phyloP scores from a whole-genome alignment of 371 early-diverging fungal genomes.

The Mucor irregularis region DNA sequence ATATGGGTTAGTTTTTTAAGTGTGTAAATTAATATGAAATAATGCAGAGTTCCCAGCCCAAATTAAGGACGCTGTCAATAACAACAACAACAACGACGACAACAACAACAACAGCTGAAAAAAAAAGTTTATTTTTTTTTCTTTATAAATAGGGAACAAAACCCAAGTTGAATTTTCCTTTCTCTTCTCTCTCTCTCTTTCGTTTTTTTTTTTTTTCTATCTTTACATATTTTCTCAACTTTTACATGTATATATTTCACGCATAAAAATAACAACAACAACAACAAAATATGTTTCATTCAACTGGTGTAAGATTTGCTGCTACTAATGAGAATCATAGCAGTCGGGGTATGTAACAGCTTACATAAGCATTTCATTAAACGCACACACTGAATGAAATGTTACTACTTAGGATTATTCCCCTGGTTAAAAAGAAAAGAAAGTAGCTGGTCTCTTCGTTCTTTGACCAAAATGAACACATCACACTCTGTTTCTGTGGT shows the following conservation, averaged over 20 bases:
- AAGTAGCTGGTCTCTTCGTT: conserved; percentile 25
- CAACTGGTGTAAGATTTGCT: too few relatives aligned
- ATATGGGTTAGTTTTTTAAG: too few relatives aligned
- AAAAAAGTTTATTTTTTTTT: background rate
- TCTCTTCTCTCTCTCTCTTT: background rate
- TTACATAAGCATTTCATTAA: too few relatives aligned
- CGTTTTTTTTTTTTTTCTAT: background rate
- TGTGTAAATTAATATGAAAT: background rate
- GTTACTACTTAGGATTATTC: background rate
- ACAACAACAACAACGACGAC: too few relatives aligned
- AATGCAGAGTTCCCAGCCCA: background rate
- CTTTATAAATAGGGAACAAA: background rate
- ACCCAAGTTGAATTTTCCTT: background rate
- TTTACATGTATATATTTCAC: conserved; percentile 1
- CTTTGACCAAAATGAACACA: background rate
- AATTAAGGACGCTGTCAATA: background rate
- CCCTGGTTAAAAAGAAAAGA: conserved; percentile 18
- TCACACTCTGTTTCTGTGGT: conserved; percentile 1
- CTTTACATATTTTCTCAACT: background rate
- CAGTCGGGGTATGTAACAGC: background rate
- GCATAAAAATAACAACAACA: too few relatives aligned
- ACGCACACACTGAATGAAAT: background rate
- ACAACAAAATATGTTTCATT: background rate
- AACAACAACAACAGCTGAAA: too few relatives aligned
- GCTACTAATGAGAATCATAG: too few relatives aligned